Evolutionary conservation across 2,329 filamentous ascomycete species (phyloP), one percentile per base, ranked within the genome.

Genomic region (Neofusicoccum sp.): DNA sequence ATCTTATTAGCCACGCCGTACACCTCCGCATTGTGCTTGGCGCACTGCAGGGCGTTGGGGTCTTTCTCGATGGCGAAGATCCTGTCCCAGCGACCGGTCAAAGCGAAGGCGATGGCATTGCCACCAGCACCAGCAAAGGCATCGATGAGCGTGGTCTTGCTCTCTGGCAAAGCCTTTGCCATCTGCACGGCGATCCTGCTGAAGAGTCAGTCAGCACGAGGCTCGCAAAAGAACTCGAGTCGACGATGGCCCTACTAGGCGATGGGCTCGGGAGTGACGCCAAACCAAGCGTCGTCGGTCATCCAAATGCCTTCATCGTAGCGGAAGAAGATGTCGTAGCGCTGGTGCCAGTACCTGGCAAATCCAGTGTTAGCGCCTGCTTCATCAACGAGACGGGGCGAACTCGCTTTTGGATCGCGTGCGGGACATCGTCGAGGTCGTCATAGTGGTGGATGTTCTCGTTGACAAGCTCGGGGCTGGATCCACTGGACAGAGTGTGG

Each of bases 261-360:
- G 33, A 99, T 87, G 4, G 91, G 90, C 76, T 99, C 94, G 12
- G 95, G 93, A 0, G 96, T 99, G 6, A 98, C 93, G 62, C 93
- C 95, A 75, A 95, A 99, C 95, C 95, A 99, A 61, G 93, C 90
- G 78, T 94, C 89, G 74, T 96, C 89, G 0, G 96, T 99, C 83
- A 99, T 87, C 81, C 88, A 89, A 68, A 99, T 85, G 62, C 93
- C 94, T 64, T 93, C 85, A 74, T 97, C 89, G 74, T 97, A 99
- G 69, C 84, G 85, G 14, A 89, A 89, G 78, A 96, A 99, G 67
- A 99, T 91, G 59, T 88, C 89, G 75, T 95, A 89, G 64, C 95
- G 87, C 72, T 98, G 93, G 14, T 89, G 84, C 86, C 92, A 99
- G 78, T 99, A 99, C 75, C 93, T 96, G 50, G 22, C 1, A 12